Percentiles rank a stretch among this genome's conserved stretches.
Evolutionary conservation across 202 grass and related monocot species (phyloP).

Genomic region (Elaeis oleifera): DNA sequence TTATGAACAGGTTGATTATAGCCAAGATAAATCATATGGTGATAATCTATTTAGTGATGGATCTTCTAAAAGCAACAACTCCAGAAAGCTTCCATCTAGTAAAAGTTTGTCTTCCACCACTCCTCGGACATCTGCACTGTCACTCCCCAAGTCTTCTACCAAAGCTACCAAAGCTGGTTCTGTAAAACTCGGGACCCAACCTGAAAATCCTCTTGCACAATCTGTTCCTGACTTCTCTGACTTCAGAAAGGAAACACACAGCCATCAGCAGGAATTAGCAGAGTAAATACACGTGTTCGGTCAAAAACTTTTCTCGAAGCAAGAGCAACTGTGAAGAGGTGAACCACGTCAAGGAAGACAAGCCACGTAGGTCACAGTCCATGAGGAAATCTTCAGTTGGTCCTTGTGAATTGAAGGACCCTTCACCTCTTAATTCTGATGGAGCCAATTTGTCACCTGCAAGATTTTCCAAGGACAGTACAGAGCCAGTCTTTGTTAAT

Average conservation of each 20-base stretch:
- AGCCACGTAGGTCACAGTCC: conserved; percentile 60
- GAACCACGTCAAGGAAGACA: conserved; percentile 65
- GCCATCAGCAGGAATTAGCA: conserved; percentile 52
- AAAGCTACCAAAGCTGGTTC: conserved; percentile 44
- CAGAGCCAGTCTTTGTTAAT: conserved; percentile 29
- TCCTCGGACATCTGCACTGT: conserved; percentile 35
- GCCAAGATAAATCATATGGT: conserved; percentile 34
- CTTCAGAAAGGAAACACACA: conserved; percentile 89
- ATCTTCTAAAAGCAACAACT: conserved; percentile 68
- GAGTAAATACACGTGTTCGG: conserved; percentile 33
- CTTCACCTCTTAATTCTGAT: conserved; percentile 54
- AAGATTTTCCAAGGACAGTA: conserved; percentile 32
- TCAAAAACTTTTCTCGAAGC: conserved; percentile 57
- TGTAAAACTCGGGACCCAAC: conserved; percentile 37
- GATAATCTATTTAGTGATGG: conserved; percentile 74
- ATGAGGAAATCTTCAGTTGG: conserved; percentile 57
- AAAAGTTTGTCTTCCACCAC: conserved; percentile 47
- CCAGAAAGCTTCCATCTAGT: conserved; percentile 52
- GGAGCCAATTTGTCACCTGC: conserved; percentile 32
- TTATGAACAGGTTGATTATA: conserved; percentile 11
- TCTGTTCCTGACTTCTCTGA: conserved; percentile 80
- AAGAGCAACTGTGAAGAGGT: conserved; percentile 75
- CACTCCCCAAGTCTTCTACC: conserved; percentile 41
- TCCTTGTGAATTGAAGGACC: conserved; percentile 58
- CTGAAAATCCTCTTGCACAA: conserved; percentile 68